These are phyloP conservation scores for Ustulina deusta DNA, from an alignment of 2,329 filamentous ascomycete species.

Conservation along the genomic window DNA sequence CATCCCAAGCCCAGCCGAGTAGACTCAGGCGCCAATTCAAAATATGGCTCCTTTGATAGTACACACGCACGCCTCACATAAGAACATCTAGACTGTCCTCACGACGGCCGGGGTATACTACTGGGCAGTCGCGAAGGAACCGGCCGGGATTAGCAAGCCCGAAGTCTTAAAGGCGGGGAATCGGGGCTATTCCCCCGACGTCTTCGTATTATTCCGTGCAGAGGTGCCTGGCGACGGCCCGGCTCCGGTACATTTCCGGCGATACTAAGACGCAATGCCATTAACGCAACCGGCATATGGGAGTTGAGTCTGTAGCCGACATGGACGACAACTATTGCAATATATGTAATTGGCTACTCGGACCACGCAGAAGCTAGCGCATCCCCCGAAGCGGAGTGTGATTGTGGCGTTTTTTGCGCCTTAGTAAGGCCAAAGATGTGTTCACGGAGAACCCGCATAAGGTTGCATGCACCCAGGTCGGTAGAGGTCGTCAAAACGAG, in stretches of 20 bases:
- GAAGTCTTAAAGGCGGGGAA: neutral
- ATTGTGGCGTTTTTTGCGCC: neutral
- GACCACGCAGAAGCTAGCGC: neutral
- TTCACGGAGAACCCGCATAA: neutral
- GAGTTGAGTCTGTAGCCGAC: neutral
- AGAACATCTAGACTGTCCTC: too few relatives aligned
- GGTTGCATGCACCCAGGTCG: neutral
- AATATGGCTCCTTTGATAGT: too few relatives aligned
- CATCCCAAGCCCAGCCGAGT: too few relatives aligned
- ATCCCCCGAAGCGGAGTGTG: neutral
- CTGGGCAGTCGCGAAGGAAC: too few relatives aligned
- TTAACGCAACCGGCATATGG: neutral
- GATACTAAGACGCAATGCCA: neutral
- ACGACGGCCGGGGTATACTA: too few relatives aligned
- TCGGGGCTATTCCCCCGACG: neutral
- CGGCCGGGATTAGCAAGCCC: neutral
- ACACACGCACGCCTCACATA: too few relatives aligned
- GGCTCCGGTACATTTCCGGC: neutral
- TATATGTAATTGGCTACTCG: too few relatives aligned
- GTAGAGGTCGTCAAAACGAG: neutral
- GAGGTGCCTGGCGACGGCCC: too few relatives aligned
- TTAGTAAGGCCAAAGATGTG: neutral
- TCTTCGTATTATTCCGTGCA: neutral
- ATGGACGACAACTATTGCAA: neutral
- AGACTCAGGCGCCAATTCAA: too few relatives aligned